Evolutionary conservation across 805 yeast genomes (phyloP).

Genomic region (Saccharomycopsis sp.): DNA sequence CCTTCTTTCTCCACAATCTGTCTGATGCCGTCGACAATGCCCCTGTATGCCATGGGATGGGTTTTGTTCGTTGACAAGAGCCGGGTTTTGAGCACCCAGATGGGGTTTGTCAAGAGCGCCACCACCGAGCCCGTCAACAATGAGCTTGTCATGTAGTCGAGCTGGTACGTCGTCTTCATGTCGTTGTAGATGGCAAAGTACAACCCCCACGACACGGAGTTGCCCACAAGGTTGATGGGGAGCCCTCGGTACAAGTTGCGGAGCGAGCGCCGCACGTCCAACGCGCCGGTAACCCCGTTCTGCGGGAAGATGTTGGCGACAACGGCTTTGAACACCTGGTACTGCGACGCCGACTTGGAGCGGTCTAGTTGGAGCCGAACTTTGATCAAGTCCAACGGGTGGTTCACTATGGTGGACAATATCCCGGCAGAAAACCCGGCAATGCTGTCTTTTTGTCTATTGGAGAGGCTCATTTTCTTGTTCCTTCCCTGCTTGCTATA

Average conservation of each 20-base stretch:
- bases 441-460: conserved; percentile 38
- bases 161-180: conserved; percentile 35
- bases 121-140: conserved; percentile 69
- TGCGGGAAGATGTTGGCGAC: conserved; percentile 16
- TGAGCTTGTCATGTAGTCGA: conserved; percentile 42
- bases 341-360: conserved; percentile 22
- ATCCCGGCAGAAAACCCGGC: conserved; percentile 80
- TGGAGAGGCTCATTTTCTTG: too few relatives aligned
- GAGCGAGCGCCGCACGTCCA: conserved; percentile 17
- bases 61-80: conserved; percentile 47
- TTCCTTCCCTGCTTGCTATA: not conserved
- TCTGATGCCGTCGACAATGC: conserved; percentile 46
- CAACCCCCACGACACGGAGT: conserved; percentile 80
- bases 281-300: conserved; percentile 5
- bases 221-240: conserved; percentile 72
- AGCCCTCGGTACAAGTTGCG: conserved; percentile 61
- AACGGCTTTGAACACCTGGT: conserved; percentile 25
- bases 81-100: conserved; percentile 93
- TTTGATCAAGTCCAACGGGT: conserved; percentile 84
- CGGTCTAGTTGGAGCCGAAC: conserved; percentile 65
- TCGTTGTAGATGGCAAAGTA: conserved; percentile 73
- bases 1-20: conserved; percentile 50
- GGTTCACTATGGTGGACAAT: conserved; percentile 68
- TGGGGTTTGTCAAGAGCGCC: conserved; percentile 75
- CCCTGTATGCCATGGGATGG: conserved; percentile 45